A percentile compares a stretch with the other conserved stretches of the same genome.
Conservation (phyloP, 768 basidiomycete species). For the Cystofilobasidium macerans region DNA sequence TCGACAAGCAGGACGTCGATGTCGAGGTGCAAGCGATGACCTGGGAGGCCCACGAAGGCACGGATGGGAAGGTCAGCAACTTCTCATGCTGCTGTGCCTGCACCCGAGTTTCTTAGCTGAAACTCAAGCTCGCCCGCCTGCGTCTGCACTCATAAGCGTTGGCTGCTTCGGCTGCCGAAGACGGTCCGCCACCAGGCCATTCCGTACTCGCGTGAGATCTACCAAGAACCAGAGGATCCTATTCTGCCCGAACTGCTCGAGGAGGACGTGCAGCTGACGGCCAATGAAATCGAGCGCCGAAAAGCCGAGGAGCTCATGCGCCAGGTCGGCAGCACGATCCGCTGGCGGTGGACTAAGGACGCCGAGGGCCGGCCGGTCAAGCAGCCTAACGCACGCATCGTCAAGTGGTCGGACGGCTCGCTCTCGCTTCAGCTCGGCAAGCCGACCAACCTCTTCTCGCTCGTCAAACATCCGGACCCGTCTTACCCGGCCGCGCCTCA, state of each 20-base stretch:
- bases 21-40: slow-evolving; percentile 70
- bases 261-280: slow-evolving; percentile 42
- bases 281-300: slow-evolving; percentile 33
- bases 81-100: slow-evolving; percentile 1
- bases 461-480: slow-evolving; percentile 36
- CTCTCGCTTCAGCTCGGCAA: slow-evolving; percentile 73
- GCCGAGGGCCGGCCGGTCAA: slow-evolving; percentile 56
- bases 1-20: slow-evolving; percentile 45
- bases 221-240: slow-evolving; percentile 63
- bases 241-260: slow-evolving; percentile 71
- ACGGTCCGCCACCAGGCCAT: slow-evolving; percentile 80
- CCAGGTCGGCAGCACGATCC: slow-evolving; percentile 82
- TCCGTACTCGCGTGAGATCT: slow-evolving; percentile 52
- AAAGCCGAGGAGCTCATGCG: slow-evolving; percentile 50
- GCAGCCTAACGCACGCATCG: slow-evolving; percentile 80
- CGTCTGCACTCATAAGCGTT: slow-evolving; percentile 48
- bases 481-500: slow-evolving; percentile 9
- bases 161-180: slow-evolving; percentile 89
- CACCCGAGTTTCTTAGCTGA: not conserved
- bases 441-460: slow-evolving; percentile 76
- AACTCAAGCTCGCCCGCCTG: slow-evolving; percentile 8
- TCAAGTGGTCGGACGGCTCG: slow-evolving; percentile 92
- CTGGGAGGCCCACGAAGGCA: slow-evolving; percentile 64
- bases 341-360: slow-evolving; percentile 89
- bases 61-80: slow-evolving; percentile 31